A percentile compares a stretch with the other conserved stretches of the same genome.
Conservation (phyloP, 2,329 filamentous ascomycete genomes). For the Penicillium nordicum region DNA sequence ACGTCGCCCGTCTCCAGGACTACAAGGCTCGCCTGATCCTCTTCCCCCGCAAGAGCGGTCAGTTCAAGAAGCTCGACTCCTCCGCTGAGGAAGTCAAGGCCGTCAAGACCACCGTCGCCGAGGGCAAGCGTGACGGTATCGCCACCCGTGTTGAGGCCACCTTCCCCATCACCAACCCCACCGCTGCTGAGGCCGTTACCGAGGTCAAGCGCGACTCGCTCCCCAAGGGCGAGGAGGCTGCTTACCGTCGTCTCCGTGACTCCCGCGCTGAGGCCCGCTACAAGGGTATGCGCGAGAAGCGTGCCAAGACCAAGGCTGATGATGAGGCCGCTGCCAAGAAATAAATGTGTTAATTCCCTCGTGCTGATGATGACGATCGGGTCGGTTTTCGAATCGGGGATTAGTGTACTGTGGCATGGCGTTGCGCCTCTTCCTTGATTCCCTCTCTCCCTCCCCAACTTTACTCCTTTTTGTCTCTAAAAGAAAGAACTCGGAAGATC, state of each 20-base stretch:
- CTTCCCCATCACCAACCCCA: constrained; percentile 70
- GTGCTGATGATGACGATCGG: constrained; percentile 39
- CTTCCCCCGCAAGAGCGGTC: constrained; percentile 92
- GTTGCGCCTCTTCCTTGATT: constrained; percentile 33
- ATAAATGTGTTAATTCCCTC: constrained; percentile 43
- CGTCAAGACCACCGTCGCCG: constrained; percentile 55
- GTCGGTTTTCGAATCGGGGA: constrained; percentile 37
- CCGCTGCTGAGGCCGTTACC: constrained; percentile 56
- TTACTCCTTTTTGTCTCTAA: constrained; percentile 32
- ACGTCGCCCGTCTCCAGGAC: constrained; percentile 96
- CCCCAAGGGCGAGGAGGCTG: constrained; percentile 75
- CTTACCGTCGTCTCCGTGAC: constrained; percentile 80
- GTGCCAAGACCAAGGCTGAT: constrained; percentile 75
- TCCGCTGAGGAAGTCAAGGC: constrained; percentile 77
- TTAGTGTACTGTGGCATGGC: constrained; percentile 39
- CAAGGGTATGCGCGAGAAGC: constrained; percentile 86
- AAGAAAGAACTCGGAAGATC: constrained; percentile 37
- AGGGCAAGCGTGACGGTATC: constrained; percentile 52
- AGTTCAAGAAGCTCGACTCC: constrained; percentile 89
- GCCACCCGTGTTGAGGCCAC: constrained; percentile 53
- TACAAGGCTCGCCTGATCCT: constrained; percentile 96
- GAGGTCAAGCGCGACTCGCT: constrained; percentile 81
- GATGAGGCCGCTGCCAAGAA: constrained; percentile 58
- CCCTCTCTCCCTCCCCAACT: constrained; percentile 20
- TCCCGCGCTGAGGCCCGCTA: constrained; percentile 79